Percentiles rank a stretch among this genome's conserved stretches.
Conservation (phyloP, 768 basidiomycete genomes). For the Trametes sanguinea region DNA sequence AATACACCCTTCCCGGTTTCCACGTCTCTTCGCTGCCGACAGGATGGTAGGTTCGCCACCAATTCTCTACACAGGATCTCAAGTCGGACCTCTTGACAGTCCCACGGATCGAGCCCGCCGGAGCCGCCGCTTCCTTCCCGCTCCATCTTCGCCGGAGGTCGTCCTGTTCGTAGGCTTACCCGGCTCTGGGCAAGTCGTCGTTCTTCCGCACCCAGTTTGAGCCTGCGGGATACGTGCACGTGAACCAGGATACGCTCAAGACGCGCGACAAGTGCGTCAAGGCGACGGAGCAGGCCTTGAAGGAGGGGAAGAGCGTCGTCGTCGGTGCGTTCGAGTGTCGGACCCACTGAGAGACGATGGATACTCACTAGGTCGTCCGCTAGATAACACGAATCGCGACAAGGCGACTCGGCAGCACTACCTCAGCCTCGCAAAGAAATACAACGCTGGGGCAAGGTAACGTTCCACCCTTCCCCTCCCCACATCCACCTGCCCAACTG, state of each 20-base stretch:
- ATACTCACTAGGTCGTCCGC: neutral
- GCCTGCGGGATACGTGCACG: slow-evolving; percentile 68
- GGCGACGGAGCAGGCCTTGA: slow-evolving; percentile 56
- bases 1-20: slow-evolving; percentile 67
- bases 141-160: slow-evolving; percentile 40
- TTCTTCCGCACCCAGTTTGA: slow-evolving; percentile 75
- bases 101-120: slow-evolving; percentile 51
- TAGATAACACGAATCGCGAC: slow-evolving; percentile 94
- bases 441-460: slow-evolving; percentile 59
- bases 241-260: slow-evolving; percentile 85
- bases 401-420: slow-evolving; percentile 67
- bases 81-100: slow-evolving; percentile 34
- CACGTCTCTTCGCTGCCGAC: slow-evolving; percentile 50
- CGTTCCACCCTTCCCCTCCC: too few species aligned
- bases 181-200: slow-evolving; percentile 77
- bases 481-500: too few species aligned
- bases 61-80: neutral
- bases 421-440: slow-evolving; percentile 61
- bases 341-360: neutral
- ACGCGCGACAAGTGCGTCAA: slow-evolving; percentile 77
- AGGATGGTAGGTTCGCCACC: slow-evolving; percentile 23
- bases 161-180: slow-evolving; percentile 65
- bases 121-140: slow-evolving; percentile 52
- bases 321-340: slow-evolving; percentile 54
- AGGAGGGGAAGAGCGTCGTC: slow-evolving; percentile 65